Percentiles rank a stretch among this genome's conserved stretches.
Evolutionary conservation across 2,329 filamentous ascomycete species (phyloP).

Genomic region (Tolypocladium cylindrosporum): DNA sequence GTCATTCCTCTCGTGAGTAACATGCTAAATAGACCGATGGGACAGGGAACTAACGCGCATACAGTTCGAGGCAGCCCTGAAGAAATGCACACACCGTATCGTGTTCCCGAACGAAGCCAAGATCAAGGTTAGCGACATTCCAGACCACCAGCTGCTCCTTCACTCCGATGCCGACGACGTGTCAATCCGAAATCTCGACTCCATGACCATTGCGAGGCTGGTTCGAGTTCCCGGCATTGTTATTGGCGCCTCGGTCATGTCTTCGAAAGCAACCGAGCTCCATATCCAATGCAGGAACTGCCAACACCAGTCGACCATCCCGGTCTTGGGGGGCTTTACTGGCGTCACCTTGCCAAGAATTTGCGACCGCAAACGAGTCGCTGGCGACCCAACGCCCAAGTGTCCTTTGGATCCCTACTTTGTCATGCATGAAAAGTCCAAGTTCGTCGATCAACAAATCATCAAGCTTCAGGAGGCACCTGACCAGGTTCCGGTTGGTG

Average conservation of each 20-base stretch:
- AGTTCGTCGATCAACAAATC: conserved; percentile 95
- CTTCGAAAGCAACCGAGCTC: conserved; percentile 84
- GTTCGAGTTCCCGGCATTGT: conserved; percentile 95
- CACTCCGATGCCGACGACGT: conserved; percentile 87
- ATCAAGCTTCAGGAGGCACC: conserved; percentile 97
- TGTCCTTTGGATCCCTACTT: conserved; percentile 95
- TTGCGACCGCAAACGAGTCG: conserved; percentile 55
- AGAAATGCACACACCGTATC: conserved; percentile 86
- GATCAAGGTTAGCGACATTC: conserved; percentile 45
- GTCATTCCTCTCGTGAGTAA: conserved; percentile 74
- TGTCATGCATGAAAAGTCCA: conserved; percentile 85
- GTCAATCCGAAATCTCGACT: conserved; percentile 88
- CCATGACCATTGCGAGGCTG: conserved; percentile 85
- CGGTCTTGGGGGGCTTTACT: conserved; percentile 75
- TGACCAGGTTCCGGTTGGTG: conserved; percentile 93
- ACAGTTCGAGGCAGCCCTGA: conserved; percentile 84
- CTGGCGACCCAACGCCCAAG: conserved; percentile 58
- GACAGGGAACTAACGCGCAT: neutral
- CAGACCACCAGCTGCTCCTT: conserved; percentile 87
- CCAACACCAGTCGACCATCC: conserved; percentile 58
- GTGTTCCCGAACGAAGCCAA: conserved; percentile 68
- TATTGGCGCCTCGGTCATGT: conserved; percentile 92
- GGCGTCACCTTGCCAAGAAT: conserved; percentile 74
- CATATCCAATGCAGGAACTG: conserved; percentile 86
- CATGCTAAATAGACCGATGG: neutral